Evolutionary conservation across 1,139 yeast genomes (phyloP).

Genomic region (Debaryomyces robertsiae): DNA sequence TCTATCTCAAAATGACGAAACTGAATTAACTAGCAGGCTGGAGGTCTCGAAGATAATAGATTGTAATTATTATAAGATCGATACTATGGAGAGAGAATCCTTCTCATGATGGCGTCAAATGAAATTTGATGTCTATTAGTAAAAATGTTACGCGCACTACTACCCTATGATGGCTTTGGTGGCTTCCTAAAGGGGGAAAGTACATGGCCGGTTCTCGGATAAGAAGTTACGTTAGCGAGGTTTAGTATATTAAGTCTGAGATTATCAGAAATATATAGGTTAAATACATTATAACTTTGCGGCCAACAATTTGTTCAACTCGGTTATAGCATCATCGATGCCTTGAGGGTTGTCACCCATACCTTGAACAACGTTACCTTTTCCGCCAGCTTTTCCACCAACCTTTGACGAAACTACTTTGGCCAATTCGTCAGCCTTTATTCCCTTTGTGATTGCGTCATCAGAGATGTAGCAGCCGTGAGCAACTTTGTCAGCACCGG

Average conservation of each 20-base stretch:
- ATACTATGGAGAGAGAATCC: not conserved
- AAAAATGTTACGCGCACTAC: not conserved
- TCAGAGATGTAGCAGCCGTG: constrained; percentile 91
- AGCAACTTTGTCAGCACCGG: constrained; percentile 85
- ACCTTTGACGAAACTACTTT: constrained; percentile 66
- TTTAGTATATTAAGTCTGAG: not conserved
- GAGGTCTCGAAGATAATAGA: constrained; percentile 4
- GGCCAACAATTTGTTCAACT: constrained; percentile 58
- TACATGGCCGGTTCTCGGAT: too few species aligned
- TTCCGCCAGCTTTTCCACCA: constrained; percentile 99
- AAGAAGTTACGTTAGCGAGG: too few species aligned
- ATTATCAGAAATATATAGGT: constrained; percentile 1
- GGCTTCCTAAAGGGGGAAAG: not conserved
- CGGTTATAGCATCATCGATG: constrained; percentile 70
- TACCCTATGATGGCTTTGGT: not conserved
- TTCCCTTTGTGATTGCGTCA: constrained; percentile 67
- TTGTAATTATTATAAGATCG: constrained; percentile 4
- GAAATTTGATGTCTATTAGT: constrained; percentile 1
- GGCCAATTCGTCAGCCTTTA: constrained; percentile 78
- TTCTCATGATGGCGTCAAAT: constrained; percentile 1
- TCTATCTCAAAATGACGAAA: constrained; percentile 6
- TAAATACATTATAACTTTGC: constrained; percentile 49
- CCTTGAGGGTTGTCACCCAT: constrained; percentile 84
- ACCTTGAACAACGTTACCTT: constrained; percentile 95
- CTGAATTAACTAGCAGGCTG: not conserved